These are phyloP conservation scores for Diutina siamensis DNA, from an alignment of 1,139 yeast species.

Conservation along the genomic window DNA sequence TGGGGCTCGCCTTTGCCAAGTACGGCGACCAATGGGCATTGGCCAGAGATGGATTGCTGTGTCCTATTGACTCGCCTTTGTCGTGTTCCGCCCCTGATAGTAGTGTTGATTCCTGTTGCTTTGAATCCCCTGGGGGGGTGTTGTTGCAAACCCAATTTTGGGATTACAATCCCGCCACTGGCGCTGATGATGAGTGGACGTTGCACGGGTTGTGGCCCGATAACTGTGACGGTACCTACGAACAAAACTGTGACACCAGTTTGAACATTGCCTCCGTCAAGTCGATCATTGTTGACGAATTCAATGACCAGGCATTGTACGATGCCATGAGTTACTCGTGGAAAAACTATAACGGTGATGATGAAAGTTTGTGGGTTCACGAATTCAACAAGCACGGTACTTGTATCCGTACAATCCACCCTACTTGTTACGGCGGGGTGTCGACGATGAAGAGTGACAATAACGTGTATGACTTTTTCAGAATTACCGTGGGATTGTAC, in stretches of 20 bases:
- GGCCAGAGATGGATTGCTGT: not conserved
- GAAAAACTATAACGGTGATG: constrained; percentile 70
- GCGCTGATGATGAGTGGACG: constrained; percentile 7
- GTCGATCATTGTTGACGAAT: constrained; percentile 33
- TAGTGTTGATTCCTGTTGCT: constrained; percentile 52
- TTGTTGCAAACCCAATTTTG: constrained; percentile 85
- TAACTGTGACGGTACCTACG: constrained; percentile 52
- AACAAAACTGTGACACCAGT: constrained; percentile 30
- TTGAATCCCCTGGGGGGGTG: constrained; percentile 81
- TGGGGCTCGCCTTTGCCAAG: not conserved
- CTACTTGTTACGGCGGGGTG: constrained; percentile 43
- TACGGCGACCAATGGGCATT: not conserved
- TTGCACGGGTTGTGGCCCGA: constrained; percentile 6
- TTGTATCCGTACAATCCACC: constrained; percentile 65
- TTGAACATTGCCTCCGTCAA: constrained; percentile 15
- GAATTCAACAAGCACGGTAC: constrained; percentile 81
- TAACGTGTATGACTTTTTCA: constrained; percentile 72
- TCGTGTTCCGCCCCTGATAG: not conserved
- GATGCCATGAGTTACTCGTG: constrained; percentile 50
- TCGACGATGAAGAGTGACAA: constrained; percentile 25
- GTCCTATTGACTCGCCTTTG: constrained; percentile 2
- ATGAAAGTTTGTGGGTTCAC: constrained; percentile 75
- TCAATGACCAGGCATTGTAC: constrained; percentile 41
- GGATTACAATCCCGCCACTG: constrained; percentile 69
- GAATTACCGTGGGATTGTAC: constrained; percentile 52